These are phyloP conservation scores for Colletotrichum liriopes DNA, from an alignment of 2,329 filamentous ascomycete genomes.

Conservation along the genomic window DNA sequence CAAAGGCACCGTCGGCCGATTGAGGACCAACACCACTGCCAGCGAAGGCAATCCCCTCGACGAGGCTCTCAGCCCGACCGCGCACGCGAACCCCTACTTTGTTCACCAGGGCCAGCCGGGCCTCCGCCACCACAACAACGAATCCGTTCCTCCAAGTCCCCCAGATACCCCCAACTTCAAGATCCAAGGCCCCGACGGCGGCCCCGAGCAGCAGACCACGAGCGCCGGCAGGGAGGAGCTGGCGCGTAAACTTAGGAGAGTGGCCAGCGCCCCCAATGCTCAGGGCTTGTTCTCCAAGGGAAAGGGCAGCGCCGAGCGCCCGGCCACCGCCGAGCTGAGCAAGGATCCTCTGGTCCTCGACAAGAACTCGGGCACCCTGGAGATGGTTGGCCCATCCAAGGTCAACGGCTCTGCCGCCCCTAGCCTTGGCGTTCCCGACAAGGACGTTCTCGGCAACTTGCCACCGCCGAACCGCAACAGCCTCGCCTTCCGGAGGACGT, in stretches of 20 bases:
- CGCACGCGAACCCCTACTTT: constrained; percentile 97
- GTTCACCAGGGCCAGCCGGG: constrained; percentile 95
- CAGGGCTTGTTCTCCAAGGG: constrained; percentile 86
- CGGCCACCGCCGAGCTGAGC: constrained; percentile 87
- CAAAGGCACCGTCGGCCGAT: constrained; percentile 86
- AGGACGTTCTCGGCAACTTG: constrained; percentile 73
- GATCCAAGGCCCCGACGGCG: constrained; percentile 77
- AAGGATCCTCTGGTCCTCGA: constrained; percentile 82
- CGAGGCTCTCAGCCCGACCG: constrained; percentile 90
- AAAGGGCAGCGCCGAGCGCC: constrained; percentile 75
- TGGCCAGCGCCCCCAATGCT: constrained; percentile 96
- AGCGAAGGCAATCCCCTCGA: constrained; percentile 94
- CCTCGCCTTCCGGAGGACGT: constrained; percentile 90
- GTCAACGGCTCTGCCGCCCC: constrained; percentile 50
- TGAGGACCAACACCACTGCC: constrained; percentile 90
- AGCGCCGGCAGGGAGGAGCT: constrained; percentile 92
- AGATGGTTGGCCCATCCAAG: constrained; percentile 61
- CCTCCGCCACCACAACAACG: constrained; percentile 94
- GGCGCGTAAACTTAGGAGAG: constrained; percentile 90
- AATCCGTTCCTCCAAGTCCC: constrained; percentile 91
- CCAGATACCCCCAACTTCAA: constrained; percentile 89
- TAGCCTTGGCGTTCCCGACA: constrained; percentile 56
- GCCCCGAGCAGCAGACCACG: constrained; percentile 77
- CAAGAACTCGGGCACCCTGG: constrained; percentile 64
- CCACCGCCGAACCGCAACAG: constrained; percentile 77